Conservation (phyloP, 2,329 filamentous ascomycete species). For the Talaromyces pinophilus region DNA sequence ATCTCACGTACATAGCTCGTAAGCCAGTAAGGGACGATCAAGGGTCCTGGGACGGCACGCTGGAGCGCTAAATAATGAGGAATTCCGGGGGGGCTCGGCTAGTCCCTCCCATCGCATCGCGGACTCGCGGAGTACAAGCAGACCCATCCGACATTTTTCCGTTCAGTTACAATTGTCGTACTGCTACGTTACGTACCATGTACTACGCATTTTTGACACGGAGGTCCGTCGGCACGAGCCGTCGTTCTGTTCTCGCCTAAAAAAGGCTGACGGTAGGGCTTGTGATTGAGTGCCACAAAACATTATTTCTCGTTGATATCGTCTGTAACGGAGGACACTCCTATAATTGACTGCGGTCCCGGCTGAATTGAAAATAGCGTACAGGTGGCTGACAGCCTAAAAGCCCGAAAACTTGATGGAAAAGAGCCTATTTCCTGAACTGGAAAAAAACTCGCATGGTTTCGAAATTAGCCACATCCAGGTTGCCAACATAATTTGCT, state of each 20-base stretch:
- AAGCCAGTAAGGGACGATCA: conserved; percentile 2
- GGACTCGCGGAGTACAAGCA: not conserved
- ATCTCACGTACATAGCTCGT: not conserved
- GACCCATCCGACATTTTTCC: not conserved
- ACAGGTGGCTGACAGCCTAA: not conserved
- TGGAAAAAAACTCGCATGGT: not conserved
- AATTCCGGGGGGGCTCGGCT: not conserved
- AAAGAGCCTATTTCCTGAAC: not conserved
- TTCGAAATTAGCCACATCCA: not conserved
- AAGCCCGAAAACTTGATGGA: not conserved
- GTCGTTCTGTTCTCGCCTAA: not conserved
- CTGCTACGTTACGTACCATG: not conserved
- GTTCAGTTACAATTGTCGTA: not conserved
- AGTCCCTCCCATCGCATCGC: not conserved
- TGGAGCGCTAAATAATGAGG: not conserved
- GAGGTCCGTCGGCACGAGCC: not conserved
- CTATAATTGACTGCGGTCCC: not conserved
- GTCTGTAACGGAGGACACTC: not conserved
- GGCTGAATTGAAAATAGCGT: not conserved
- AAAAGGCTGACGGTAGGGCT: not conserved
- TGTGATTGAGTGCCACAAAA: conserved; percentile 6
- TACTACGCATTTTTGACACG: not conserved
- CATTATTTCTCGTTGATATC: not conserved
- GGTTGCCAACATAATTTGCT: not conserved
- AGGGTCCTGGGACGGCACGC: not conserved